phyloP scores from a whole-genome alignment of 176 grass and related monocot species.

The Phyllostachys edulis region DNA sequence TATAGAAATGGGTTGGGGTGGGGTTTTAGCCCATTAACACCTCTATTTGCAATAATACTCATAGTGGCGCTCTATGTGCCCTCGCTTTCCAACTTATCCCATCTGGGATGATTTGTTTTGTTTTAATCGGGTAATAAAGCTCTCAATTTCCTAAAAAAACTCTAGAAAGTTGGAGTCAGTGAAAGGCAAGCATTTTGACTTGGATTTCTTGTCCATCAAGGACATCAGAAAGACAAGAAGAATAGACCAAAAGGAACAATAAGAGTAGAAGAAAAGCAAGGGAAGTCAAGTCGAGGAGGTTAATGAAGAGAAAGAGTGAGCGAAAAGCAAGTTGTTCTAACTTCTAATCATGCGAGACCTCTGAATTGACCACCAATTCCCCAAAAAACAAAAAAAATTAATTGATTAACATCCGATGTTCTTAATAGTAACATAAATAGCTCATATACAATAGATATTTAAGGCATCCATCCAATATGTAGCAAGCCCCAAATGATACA shows the following conservation, averaged over 20 bases:
- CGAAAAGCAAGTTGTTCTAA: too few species aligned
- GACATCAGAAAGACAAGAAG: neutral
- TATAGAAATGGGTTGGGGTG: too few species aligned
- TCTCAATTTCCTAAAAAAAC: too few species aligned
- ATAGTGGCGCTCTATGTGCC: too few species aligned
- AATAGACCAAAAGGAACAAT: neutral
- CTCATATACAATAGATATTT: neutral
- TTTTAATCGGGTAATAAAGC: too few species aligned
- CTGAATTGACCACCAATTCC: neutral
- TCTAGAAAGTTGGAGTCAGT: neutral
- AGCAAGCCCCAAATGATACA: too few species aligned
- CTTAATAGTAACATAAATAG: neutral
- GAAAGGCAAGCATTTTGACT: neutral
- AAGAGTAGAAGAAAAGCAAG: neutral
- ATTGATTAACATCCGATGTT: neutral
- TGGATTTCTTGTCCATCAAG: neutral
- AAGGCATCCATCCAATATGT: neutral
- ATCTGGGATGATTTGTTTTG: too few species aligned
- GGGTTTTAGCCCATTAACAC: too few species aligned
- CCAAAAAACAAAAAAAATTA: neutral
- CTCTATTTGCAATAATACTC: too few species aligned
- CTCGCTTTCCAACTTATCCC: too few species aligned
- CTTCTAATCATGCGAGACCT: too few species aligned
- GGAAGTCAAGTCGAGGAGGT: constrained; percentile 2
- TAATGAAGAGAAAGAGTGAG: too few species aligned